Evolutionary conservation across 75 land plant genomes (phyloP), one percentile per base, ranked within the genome.

Genomic region (Pinus taeda): DNA sequence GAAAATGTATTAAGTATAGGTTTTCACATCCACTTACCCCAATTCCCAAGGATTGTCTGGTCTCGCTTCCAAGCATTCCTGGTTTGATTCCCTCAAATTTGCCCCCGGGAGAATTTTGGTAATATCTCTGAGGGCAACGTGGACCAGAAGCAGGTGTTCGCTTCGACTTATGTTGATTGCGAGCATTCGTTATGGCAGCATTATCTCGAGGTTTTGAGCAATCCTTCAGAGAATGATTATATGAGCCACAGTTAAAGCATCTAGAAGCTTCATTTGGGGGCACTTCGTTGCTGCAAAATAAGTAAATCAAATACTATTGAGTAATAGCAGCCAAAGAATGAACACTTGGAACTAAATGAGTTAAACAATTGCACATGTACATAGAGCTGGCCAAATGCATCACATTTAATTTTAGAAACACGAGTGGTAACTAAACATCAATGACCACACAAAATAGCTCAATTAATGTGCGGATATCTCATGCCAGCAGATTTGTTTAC

Each of bases 241-340:
- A 96, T 66, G 97, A 94, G 42, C 95, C 95, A 83, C 99, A 96
- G 70, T 96, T 96, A 79, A 96, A 96, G 82, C 99, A 96, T 79
- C 99, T 90, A 66, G 89, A 81, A 20, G 85, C 86, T 55, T 87
- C 84, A 60, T 81, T 90, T 64, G 75, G 71, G n/a, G 53, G 59
- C 59, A 86, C 91, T 58, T 80, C 57, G 26, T 65, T 59, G 74
- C 93, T 87, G 73, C 74, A 74, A 39, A 62, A 63, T 20, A 80
- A 75, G 29, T 6, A 59, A 26, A 57, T 49, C 57, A 69, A 21
- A 37, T n/a, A 15, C 14, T 63, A 9, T 69, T 30, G 30, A 70
- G n/a, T 20, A 53, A 45, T 42, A 71, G 22, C 45, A 55, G 17
- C 17, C 39, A 71, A 49, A 18, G 20, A 14, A 56, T 42, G 17